A percentile compares a stretch with the other conserved stretches of the same genome.
phyloP scores from a whole-genome alignment of 345 rosid species.

The Syzygium aromaticum region DNA sequence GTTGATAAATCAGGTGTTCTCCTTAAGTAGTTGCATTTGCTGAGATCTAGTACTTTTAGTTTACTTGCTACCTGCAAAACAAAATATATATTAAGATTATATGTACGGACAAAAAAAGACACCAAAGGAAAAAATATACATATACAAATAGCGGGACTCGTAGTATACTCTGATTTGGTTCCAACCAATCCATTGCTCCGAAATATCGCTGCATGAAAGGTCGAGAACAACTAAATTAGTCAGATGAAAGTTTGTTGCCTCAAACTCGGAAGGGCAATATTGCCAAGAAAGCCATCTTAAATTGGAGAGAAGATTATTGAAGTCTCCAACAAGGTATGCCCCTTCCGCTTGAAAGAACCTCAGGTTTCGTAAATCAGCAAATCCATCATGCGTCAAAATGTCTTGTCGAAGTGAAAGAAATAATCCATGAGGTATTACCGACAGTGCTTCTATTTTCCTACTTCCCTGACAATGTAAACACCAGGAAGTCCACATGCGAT shows the following conservation, averaged over 20 bases:
- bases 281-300: neutral
- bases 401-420: neutral
- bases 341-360: neutral
- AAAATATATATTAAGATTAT: no score
- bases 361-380: accelerated
- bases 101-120: accelerated
- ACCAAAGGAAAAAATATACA: neutral
- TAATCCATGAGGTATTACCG: no score
- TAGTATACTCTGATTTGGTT: neutral
- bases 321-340: neutral
- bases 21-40: neutral
- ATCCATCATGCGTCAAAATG: accelerated
- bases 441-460: accelerated
- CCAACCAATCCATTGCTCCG: neutral
- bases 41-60: neutral
- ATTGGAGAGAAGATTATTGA: neutral
- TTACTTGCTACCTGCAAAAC: neutral
- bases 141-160: neutral
- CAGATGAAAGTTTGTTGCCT: neutral
- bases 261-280: accelerated
- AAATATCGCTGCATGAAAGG: neutral
- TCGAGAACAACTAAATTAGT: neutral
- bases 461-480: neutral
- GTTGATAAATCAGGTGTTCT: neutral
- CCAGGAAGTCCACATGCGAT: accelerated